A percentile compares a stretch with the other conserved stretches of the same genome.
Conservation (phyloP, 306 rosid genomes). For the Fagus sylvatica region DNA sequence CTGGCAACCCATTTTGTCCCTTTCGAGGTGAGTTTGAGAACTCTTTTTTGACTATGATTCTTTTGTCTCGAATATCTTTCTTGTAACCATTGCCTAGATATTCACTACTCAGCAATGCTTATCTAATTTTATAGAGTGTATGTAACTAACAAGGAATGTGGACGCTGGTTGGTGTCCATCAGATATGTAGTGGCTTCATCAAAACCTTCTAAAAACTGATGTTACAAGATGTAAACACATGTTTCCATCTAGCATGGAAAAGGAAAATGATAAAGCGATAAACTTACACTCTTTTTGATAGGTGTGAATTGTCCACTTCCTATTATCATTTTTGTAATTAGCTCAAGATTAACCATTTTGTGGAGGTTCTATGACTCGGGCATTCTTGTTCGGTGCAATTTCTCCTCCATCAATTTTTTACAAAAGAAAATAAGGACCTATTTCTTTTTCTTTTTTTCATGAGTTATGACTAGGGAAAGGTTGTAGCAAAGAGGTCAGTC, state of each 20-base stretch:
- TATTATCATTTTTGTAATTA: background rate
- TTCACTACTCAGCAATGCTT: background rate
- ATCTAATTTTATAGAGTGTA: too few species aligned
- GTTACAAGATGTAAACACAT: background rate
- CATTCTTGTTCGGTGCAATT: background rate
- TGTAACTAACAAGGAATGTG: too few species aligned
- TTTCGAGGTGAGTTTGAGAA: conserved; percentile 59
- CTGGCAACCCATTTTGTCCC: conserved; percentile 88
- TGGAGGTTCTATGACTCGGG: background rate
- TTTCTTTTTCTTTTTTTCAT: too few species aligned
- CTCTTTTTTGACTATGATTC: background rate
- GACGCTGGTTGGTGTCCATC: background rate
- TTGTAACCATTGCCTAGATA: background rate
- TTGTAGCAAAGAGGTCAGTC: background rate
- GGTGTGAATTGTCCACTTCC: background rate
- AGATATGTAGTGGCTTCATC: background rate
- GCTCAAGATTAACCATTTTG: background rate
- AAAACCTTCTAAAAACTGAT: background rate
- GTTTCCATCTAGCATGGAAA: background rate
- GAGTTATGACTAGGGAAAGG: background rate
- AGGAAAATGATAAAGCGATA: background rate
- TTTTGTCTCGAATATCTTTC: background rate
- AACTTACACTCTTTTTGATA: background rate
- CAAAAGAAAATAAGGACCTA: background rate
- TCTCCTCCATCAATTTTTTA: background rate